Conservation (phyloP, 208 protist species). For the Trypanosoma rangeli region DNA sequence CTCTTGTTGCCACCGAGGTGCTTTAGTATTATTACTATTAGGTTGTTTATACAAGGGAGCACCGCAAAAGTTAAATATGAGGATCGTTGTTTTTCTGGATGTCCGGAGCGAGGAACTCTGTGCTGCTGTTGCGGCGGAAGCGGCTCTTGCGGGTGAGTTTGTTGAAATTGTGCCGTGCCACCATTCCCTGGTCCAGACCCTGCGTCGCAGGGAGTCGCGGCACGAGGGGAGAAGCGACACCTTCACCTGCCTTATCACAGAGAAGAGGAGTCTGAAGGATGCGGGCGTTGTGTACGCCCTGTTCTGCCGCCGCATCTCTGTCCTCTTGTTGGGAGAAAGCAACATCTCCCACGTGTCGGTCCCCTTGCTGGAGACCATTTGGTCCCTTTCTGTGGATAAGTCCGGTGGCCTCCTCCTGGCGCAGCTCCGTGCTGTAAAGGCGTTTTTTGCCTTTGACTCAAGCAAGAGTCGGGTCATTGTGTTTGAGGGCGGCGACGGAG, state of each 20-base stretch:
- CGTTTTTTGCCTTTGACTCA: conserved; percentile 34
- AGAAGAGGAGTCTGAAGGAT: conserved; percentile 42
- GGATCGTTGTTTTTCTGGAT: conserved; percentile 30
- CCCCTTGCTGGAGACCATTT: conserved; percentile 30
- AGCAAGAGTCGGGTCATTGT: conserved; percentile 50
- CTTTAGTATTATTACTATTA: conserved; percentile 23
- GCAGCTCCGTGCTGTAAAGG: conserved; percentile 12
- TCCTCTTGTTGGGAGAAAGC: conserved; percentile 27
- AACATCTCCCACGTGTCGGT: neutral
- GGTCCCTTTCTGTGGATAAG: conserved; percentile 32
- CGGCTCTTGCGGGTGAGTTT: conserved; percentile 3
- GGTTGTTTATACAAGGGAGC: conserved; percentile 16
- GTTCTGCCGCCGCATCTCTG: conserved; percentile 49
- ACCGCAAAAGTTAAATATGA: conserved; percentile 6
- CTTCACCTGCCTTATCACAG: conserved; percentile 71
- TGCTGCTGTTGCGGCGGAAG: conserved; percentile 13
- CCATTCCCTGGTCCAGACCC: conserved; percentile 2
- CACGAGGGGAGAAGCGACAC: neutral
- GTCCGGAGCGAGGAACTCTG: conserved; percentile 7
- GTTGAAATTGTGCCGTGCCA: conserved; percentile 20
- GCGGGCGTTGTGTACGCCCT: conserved; percentile 67
- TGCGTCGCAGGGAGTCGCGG: conserved; percentile 1
- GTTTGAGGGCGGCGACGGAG: conserved; percentile 91
- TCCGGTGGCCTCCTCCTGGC: conserved; percentile 2
- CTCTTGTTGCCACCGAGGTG: neutral